A percentile compares a stretch with the other conserved stretches of the same genome.
phyloP scores from a whole-genome alignment of 1,284 basidiomycete species.

The Clitocybe nebularis region DNA sequence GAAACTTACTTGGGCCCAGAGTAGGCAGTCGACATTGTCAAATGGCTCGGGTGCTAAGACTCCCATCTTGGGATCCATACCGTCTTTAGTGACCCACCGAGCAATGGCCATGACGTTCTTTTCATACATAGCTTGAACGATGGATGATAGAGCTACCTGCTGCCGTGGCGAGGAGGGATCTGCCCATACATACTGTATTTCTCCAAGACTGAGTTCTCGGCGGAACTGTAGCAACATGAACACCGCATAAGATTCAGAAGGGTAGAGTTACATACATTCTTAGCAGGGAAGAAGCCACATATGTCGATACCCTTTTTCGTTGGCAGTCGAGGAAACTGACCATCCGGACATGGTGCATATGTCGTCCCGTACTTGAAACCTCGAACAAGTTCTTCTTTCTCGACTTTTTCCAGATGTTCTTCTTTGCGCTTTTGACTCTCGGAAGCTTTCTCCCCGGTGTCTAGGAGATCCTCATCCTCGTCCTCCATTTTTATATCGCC shows the following conservation, averaged over 20 bases:
- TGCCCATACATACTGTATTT: constrained; percentile 86
- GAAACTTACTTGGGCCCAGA: constrained; percentile 70
- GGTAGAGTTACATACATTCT: constrained; percentile 45
- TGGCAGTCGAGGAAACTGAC: constrained; percentile 65
- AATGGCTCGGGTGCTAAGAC: constrained; percentile 62
- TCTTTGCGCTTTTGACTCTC: constrained; percentile 24
- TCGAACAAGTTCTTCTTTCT: constrained; percentile 71
- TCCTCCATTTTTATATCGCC: constrained; percentile 34
- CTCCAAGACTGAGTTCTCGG: constrained; percentile 79
- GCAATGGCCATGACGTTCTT: constrained; percentile 72
- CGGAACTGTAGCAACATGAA: constrained; percentile 52
- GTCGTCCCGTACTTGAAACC: constrained; percentile 94
- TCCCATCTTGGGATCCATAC: constrained; percentile 83
- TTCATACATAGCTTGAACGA: constrained; percentile 78
- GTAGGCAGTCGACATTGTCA: constrained; percentile 70
- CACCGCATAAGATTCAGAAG: constrained; percentile 1
- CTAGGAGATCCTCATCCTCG: constrained; percentile 38
- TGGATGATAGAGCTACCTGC: constrained; percentile 82
- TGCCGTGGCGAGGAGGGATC: constrained; percentile 64
- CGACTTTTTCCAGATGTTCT: constrained; percentile 45
- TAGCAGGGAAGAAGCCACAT: constrained; percentile 73
- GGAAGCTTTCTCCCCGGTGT: constrained; percentile 23
- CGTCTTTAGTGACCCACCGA: constrained; percentile 73
- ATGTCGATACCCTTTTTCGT: constrained; percentile 86
- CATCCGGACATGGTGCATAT: constrained; percentile 82